phyloP scores from a whole-genome alignment of 2,329 filamentous ascomycete genomes.

The Diatrype stigma region DNA sequence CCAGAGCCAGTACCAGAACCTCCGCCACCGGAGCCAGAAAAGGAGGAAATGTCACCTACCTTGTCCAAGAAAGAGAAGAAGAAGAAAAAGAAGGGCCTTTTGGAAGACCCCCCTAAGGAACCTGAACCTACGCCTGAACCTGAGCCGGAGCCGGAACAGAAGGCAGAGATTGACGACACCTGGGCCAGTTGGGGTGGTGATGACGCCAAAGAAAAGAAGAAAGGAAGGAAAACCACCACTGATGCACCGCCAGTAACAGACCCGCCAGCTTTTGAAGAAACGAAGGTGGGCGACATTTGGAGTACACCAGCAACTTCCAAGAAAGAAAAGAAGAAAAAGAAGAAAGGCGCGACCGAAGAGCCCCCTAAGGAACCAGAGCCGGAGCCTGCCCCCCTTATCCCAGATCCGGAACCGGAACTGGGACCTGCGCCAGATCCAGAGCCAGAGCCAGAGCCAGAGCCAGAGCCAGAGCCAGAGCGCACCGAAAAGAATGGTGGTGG shows the following conservation, averaged over 20 bases:
- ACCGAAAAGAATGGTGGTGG: constrained; percentile 30
- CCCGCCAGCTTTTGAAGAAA: constrained; percentile 9
- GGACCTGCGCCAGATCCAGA: constrained; percentile 28
- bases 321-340: constrained; percentile 30
- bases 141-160: constrained; percentile 9
- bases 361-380: constrained; percentile 12
- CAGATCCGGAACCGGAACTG: constrained; percentile 19
- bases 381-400: neutral
- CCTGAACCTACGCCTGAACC: constrained; percentile 10
- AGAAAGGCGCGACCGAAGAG: constrained; percentile 18
- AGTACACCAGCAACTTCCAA: constrained; percentile 5
- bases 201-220: constrained; percentile 14
- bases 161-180: neutral
- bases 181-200: constrained; percentile 4
- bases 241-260: constrained; percentile 4
- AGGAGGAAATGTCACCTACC: constrained; percentile 17
- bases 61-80: constrained; percentile 27
- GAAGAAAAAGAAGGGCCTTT: constrained; percentile 20
- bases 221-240: constrained; percentile 7
- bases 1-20: neutral
- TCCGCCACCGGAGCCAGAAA: constrained; percentile 10
- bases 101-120: constrained; percentile 13
- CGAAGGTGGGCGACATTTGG: constrained; percentile 18
- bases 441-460: constrained; percentile 11
- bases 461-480: constrained; percentile 22